Conservation (phyloP, 345 rosid species). For the Hibiscus trionum region DNA sequence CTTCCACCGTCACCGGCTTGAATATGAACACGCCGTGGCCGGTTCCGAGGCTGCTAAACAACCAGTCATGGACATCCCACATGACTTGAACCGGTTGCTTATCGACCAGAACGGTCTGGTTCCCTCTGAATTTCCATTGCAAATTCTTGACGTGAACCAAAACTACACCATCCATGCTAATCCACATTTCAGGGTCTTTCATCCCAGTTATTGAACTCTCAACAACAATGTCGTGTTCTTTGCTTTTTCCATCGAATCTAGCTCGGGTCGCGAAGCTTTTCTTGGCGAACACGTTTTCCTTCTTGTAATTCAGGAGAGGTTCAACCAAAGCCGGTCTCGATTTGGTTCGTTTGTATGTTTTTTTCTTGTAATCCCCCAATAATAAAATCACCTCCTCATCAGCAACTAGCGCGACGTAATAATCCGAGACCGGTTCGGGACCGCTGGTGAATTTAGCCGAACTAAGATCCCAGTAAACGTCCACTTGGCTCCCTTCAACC, state of each 20-base stretch:
- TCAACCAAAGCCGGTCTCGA: slow-evolving; percentile 71
- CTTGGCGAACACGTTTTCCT: slow-evolving; percentile 77
- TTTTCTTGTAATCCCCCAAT: slow-evolving; percentile 76
- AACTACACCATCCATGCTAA: slow-evolving; percentile 76
- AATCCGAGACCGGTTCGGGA: slow-evolving; percentile 73
- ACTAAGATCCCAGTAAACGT: slow-evolving; percentile 68
- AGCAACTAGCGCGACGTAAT: slow-evolving; percentile 70
- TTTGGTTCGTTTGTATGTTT: slow-evolving; percentile 77
- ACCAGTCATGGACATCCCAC: slow-evolving; percentile 97
- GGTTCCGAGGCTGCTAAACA: slow-evolving; percentile 50
- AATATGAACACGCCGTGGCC: slow-evolving; percentile 80
- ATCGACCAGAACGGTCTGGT: slow-evolving; percentile 73
- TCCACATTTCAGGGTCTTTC: slow-evolving; percentile 88
- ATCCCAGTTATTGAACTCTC: slow-evolving; percentile 57
- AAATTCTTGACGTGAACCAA: slow-evolving; percentile 68
- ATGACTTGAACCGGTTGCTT: slow-evolving; percentile 66
- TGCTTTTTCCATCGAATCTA: slow-evolving; percentile 52
- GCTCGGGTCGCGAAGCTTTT: slow-evolving; percentile 70
- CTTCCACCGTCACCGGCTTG: slow-evolving; percentile 58
- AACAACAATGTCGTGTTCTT: slow-evolving; percentile 74
- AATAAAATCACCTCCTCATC: slow-evolving; percentile 80
- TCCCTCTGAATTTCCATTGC: slow-evolving; percentile 96
- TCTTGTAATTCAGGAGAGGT: slow-evolving; percentile 51
- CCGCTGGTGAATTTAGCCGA: slow-evolving; percentile 65
- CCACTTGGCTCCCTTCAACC: slow-evolving; percentile 44